These are phyloP conservation scores for Talaromyces verruculosus DNA, from an alignment of 2,329 filamentous ascomycete genomes.

Conservation along the genomic window DNA sequence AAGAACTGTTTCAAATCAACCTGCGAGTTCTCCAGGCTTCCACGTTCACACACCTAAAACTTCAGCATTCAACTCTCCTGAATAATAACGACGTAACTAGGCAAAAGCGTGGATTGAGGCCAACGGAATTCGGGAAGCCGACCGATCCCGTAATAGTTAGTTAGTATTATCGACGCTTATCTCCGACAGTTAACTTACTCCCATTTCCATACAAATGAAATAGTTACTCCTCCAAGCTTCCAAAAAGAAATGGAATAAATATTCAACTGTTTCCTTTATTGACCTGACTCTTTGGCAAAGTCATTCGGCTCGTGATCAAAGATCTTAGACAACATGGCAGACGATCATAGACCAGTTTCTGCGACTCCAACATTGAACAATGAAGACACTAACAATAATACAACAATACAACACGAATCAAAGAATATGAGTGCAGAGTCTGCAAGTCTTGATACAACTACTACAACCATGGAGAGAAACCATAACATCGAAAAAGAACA, in stretches of 20 bases:
- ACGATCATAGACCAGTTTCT: not conserved
- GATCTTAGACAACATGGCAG: not conserved
- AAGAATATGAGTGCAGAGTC: not conserved
- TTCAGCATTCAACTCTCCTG: not conserved
- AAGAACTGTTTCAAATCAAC: not conserved
- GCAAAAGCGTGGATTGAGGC: not conserved
- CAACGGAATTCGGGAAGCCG: slow-evolving; percentile 1
- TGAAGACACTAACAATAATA: not conserved
- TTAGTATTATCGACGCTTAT: not conserved
- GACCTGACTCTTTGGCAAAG: not conserved
- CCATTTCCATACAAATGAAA: not conserved
- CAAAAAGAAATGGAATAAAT: not conserved
- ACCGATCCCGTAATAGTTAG: not conserved
- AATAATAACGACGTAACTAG: not conserved
- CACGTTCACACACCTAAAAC: not conserved
- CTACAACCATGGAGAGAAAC: not conserved
- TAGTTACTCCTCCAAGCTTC: not conserved
- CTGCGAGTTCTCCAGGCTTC: not conserved
- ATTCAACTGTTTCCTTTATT: not conserved
- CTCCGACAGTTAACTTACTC: not conserved
- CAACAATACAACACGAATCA: not conserved
- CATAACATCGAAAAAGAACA: not conserved
- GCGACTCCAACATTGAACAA: slow-evolving; percentile 8
- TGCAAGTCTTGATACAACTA: slow-evolving; percentile 2
- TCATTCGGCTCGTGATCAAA: not conserved